Evolutionary conservation across 345 rosid genomes (phyloP).

Genomic region (Gossypium turneri): DNA sequence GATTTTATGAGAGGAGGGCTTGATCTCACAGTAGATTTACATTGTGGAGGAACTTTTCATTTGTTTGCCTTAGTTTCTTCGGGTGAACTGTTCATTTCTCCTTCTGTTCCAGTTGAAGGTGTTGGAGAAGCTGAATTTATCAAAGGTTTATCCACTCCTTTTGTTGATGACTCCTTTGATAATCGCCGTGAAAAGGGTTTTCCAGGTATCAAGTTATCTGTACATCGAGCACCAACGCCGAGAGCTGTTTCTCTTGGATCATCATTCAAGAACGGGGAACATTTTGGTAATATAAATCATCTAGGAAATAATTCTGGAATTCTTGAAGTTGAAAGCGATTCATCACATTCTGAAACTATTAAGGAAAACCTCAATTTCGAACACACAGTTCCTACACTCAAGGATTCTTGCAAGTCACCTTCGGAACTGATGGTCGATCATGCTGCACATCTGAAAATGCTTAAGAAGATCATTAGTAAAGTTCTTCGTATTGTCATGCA

Average conservation of each 20-base stretch:
- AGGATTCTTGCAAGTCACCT: not conserved
- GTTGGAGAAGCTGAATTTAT: constrained; percentile 1
- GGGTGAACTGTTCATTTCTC: not conserved
- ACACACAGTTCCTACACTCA: not conserved
- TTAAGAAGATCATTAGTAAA: not conserved
- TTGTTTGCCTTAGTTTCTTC: not conserved
- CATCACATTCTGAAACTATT: not conserved
- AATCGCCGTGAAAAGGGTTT: not conserved
- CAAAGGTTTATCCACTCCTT: not conserved
- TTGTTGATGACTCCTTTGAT: not conserved
- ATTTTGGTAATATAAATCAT: not conserved
- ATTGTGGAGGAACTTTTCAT: not conserved
- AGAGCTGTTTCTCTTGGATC: not conserved
- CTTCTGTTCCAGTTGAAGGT: not conserved
- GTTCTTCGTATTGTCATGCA: not conserved
- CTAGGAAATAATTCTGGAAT: not conserved
- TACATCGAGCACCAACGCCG: not conserved
- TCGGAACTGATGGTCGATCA: not conserved
- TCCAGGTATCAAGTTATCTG: not conserved
- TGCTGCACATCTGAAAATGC: not conserved
- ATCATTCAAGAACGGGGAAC: not conserved
- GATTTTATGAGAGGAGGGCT: not conserved
- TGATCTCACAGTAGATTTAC: not conserved
- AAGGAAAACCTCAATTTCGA: not conserved
- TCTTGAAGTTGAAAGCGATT: not conserved